phyloP scores from a whole-genome alignment of 2,329 filamentous ascomycete species.

The Cladosporium halotolerans region DNA sequence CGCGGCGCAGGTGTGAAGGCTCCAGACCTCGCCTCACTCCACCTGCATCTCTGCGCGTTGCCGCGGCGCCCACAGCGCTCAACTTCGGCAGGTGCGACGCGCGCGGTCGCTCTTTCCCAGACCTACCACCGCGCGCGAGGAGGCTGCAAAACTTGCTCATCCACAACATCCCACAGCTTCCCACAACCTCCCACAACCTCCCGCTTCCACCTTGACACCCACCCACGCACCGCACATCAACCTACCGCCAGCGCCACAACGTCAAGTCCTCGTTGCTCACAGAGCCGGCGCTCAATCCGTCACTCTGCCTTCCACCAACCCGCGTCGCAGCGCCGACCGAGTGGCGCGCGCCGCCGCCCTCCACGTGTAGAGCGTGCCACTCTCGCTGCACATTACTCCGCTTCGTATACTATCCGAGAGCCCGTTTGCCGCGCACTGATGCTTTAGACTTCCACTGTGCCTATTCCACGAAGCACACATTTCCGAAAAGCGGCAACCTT shows the following conservation, averaged over 20 bases:
- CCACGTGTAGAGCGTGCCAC: not conserved
- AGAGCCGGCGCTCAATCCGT: not conserved
- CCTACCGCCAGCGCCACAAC: slow-evolving; percentile 5
- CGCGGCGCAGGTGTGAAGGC: too few relatives aligned
- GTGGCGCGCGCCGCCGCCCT: not conserved
- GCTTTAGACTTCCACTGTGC: too few relatives aligned
- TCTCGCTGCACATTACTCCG: not conserved
- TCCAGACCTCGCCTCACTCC: not conserved
- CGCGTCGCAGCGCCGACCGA: not conserved
- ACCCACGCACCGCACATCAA: not conserved
- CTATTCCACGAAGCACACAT: too few relatives aligned
- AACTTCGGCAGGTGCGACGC: slow-evolving; percentile 3
- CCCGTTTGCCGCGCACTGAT: too few relatives aligned
- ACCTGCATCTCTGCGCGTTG: not conserved
- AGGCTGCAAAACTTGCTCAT: not conserved
- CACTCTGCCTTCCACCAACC: not conserved
- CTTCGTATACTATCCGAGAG: not conserved
- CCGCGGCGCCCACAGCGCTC: not conserved
- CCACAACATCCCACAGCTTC: not conserved
- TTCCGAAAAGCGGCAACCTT: too few relatives aligned
- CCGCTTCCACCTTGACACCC: not conserved
- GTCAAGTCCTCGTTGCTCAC: not conserved
- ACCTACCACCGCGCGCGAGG: not conserved
- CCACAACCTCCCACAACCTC: not conserved
- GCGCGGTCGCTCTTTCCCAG: not conserved